Evolutionary conservation across 306 rosid species (phyloP).

Genomic region (Glycine soja): DNA sequence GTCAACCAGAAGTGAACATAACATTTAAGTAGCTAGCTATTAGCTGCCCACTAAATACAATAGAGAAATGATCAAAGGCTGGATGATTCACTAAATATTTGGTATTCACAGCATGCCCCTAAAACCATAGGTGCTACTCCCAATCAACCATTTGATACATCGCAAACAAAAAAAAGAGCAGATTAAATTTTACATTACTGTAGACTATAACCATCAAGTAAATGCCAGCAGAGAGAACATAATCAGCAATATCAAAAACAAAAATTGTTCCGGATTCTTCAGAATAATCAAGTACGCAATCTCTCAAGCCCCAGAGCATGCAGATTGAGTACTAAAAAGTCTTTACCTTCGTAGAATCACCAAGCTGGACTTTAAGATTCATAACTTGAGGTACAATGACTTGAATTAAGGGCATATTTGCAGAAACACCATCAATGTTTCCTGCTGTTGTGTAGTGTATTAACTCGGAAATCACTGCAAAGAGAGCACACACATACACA

Average conservation of each 20-base stretch:
- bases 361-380: constrained; percentile 89
- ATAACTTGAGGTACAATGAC: constrained; percentile 94
- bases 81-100: constrained; percentile 25
- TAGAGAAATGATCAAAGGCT: constrained; percentile 10
- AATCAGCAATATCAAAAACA: constrained; percentile 2
- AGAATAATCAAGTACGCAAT: constrained; percentile 37
- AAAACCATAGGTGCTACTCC: constrained; percentile 19
- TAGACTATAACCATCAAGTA: constrained; percentile 11
- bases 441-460: constrained; percentile 89
- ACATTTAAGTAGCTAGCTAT: constrained; percentile 5
- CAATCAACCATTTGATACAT: constrained; percentile 14
- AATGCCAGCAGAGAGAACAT: constrained; percentile 23
- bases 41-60: constrained; percentile 11
- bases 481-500: constrained; percentile 7
- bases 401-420: constrained; percentile 92
- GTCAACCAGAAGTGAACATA: constrained; percentile 33
- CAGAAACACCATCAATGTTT: constrained; percentile 73
- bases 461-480: constrained; percentile 95
- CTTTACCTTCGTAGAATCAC: constrained; percentile 91
- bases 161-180: not conserved
- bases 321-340: constrained; percentile 35
- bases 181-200: constrained; percentile 2
- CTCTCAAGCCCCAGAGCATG: not conserved
- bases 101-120: constrained; percentile 9
- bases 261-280: not conserved